Evolutionary conservation across 2,329 filamentous ascomycete genomes (phyloP), one percentile per base, ranked within the genome.

Genomic region (Neonectria faginata): DNA sequence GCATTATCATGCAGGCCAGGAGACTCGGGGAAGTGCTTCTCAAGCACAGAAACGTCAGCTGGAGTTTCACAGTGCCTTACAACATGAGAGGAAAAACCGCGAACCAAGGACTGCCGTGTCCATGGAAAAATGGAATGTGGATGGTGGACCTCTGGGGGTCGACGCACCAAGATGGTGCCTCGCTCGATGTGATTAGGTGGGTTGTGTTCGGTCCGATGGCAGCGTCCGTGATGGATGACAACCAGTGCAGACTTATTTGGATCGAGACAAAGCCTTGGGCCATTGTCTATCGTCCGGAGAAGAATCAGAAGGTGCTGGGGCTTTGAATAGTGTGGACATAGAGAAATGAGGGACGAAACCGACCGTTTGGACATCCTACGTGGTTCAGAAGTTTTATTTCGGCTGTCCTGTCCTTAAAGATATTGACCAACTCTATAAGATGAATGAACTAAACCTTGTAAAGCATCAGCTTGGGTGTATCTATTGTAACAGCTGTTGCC

Each of bases 201-300:
- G 55, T 51, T 7, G 20, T 48, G 6, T 50, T 55, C 16, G 55
- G 55, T 4, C 55, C 29, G 9, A 52, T 64, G 48, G 16, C 25
- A 6, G 44, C 47, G 11, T 33, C 5, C 2, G 12, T n/a, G 12
- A 18, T 10, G 27, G 18, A 27, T 12, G 47, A 39, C 3, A 9
- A 33, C 14, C 20, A 33, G 4, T 14, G 14, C 18, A n/a, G 5
- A 16, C 9, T 25, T 5, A 7, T 5, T 18, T 5, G 22, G 22
- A 25, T n/a, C 14, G 61, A 64, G 42, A 50, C 27, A 3, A 20
- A 8, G 3, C 22, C 54, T 5, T 39, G 36, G 27, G 41, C 31
- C 3, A 47, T 54, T 12, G 39, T 14, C 20, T 39, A 54, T 51
- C 44, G 60, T 31, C 54, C 53, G 22, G 54, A 36, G 18, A n/a